Evolutionary conservation across 345 rosid genomes (phyloP).

Genomic region (Citrus mangshanensis): DNA sequence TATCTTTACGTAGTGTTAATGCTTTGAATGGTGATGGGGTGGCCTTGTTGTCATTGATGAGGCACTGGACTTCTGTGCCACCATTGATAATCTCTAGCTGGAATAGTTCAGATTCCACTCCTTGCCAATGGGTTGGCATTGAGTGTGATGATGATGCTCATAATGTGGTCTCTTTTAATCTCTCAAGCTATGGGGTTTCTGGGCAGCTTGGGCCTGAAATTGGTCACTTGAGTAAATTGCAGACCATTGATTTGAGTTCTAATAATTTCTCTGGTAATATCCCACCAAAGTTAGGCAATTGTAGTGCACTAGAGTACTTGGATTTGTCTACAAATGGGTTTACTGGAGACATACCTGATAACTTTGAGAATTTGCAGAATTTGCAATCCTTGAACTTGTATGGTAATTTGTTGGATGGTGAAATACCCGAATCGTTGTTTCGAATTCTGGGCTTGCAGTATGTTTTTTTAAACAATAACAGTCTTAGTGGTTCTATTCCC

Average conservation of each 20-base stretch:
- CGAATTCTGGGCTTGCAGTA: conserved; percentile 28
- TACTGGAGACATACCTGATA: conserved; percentile 49
- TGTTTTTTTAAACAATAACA: conserved; percentile 44
- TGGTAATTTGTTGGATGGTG: conserved; percentile 48
- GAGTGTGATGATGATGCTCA: conserved; percentile 34
- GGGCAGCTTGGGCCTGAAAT: conserved; percentile 64
- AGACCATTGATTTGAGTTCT: conserved; percentile 43
- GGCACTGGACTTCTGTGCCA: conserved; percentile 46
- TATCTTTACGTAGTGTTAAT: conserved; percentile 13
- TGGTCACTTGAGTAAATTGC: conserved; percentile 34
- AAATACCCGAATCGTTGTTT: conserved; percentile 60
- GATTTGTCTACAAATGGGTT: conserved; percentile 58
- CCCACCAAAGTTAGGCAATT: conserved; percentile 50
- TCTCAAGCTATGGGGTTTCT: conserved; percentile 41
- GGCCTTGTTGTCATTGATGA: conserved; percentile 48
- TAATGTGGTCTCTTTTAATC: conserved; percentile 41
- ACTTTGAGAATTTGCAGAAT: conserved; percentile 34
- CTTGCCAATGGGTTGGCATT: conserved; percentile 65
- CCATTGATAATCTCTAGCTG: conserved; percentile 40
- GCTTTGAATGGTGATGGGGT: conserved; percentile 48
- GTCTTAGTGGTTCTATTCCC: conserved; percentile 62
- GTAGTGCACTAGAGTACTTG: conserved; percentile 40
- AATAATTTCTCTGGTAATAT: conserved; percentile 53
- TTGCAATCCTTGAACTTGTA: conserved; percentile 34
- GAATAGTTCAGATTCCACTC: conserved; percentile 49